Evolutionary conservation across 2,329 filamentous ascomycete species (phyloP).

Genomic region (Aspergillus vadensis): DNA sequence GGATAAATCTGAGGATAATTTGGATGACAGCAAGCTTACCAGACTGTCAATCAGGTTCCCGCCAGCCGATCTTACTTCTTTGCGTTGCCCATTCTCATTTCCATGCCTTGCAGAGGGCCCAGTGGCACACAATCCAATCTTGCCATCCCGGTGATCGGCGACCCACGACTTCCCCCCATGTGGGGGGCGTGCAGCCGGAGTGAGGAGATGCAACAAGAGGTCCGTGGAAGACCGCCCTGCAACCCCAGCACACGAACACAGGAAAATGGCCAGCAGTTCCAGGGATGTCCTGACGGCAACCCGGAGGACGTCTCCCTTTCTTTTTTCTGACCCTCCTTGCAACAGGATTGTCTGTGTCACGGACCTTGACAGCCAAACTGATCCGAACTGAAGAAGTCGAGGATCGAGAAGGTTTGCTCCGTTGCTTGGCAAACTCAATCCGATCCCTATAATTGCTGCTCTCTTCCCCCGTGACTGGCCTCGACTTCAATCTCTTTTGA

Average conservation of each 20-base stretch:
- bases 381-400: not conserved
- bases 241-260: not conserved
- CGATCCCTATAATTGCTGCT: constrained; percentile 1
- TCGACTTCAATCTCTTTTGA: not conserved
- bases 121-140: not conserved
- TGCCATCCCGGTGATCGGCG: not conserved
- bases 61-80: no score
- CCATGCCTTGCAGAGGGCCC: not conserved
- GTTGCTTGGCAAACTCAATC: constrained; percentile 3
- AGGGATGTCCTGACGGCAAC: not conserved
- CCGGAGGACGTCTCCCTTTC: not conserved
- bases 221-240: not conserved
- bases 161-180: constrained; percentile 1
- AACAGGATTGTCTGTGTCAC: not conserved
- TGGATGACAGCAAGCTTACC: no score
- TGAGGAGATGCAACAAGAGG: constrained; percentile 1
- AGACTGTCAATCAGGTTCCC: no score
- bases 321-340: not conserved
- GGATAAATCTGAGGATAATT: no score
- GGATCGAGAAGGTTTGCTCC: not conserved
- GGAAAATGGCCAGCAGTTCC: not conserved
- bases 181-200: not conserved
- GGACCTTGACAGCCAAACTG: not conserved
- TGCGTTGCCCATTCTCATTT: no score
- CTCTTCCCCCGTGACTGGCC: not conserved